A percentile compares a stretch with the other conserved stretches of the same genome.
Conservation (phyloP, 305 asterid genomes). For the Fraxinus latifolia region DNA sequence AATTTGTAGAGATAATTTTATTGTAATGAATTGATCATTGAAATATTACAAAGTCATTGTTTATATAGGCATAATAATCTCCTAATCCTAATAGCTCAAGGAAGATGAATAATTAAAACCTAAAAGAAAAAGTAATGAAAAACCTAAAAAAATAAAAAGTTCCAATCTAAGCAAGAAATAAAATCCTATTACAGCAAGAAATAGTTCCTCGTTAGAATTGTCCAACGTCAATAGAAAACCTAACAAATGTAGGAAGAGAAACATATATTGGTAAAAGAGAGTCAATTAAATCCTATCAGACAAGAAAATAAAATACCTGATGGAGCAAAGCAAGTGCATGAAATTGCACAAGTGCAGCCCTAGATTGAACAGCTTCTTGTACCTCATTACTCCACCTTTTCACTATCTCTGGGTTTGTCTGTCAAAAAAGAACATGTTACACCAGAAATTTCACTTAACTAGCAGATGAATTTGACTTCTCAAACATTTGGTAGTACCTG, state of each 20-base stretch:
- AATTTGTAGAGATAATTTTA: neutral
- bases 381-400: conserved; percentile 99
- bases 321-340: conserved; percentile 98
- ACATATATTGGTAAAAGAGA: conserved; percentile 3
- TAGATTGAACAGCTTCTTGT: conserved; percentile 97
- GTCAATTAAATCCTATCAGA: neutral
- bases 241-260: neutral
- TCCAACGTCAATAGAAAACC: neutral
- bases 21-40: neutral
- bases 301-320: conserved; percentile 55
- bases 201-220: neutral
- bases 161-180: neutral
- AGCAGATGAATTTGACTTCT: conserved; percentile 6
- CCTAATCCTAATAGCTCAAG: neutral
- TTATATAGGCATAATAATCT: neutral
- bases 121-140: neutral
- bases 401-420: conserved; percentile 96
- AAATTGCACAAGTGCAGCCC: conserved; percentile 97
- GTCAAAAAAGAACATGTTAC: conserved; percentile 17
- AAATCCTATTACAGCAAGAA: neutral
- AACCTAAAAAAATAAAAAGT: neutral
- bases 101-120: neutral
- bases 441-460: conserved; percentile 11
- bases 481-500: conserved; percentile 49
- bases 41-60: neutral